Evolutionary conservation across 2,329 filamentous ascomycete genomes (phyloP), one percentile per base, ranked within the genome.

Genomic region (Hymenoscyphus salicellus): DNA sequence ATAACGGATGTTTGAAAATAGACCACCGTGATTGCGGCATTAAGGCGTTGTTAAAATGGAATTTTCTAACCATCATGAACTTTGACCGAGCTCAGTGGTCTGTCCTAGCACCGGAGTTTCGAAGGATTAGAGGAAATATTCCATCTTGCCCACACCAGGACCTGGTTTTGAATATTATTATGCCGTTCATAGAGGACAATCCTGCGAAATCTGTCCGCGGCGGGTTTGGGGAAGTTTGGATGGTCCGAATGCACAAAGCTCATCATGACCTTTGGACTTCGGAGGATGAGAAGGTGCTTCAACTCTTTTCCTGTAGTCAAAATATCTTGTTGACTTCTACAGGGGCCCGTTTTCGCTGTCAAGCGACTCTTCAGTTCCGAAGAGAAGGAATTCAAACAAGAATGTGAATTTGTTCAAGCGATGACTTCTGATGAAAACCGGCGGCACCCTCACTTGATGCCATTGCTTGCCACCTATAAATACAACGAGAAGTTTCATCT

Each of bases 401-500:
- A 69, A 60, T 55, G 46, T 3, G 8, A n/a, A 5, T 65, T 65
- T 7, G 56, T 38, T 63, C 16, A 60, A 57, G 49, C 38, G 11
- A n/a, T 66, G 3, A 56, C 41, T 3, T 30, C 28, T 30, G 28
- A 30, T 30, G 28, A 30, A 8, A 28, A 5, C 5, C 23, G 38
- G 4, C 5, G 32, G 20, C 67, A 69, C 60, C 55, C 55, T 14
- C 69, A 75, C 41, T 55, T 74, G 10, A 66, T 75, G 8, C 65
- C 68, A n/a, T 69, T 75, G 5, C 64, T 74, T 3, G 71, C 70
- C 16, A 75, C 71, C 0, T 75, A 66, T 55, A 57, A 60, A 14
- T 62, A 63, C 20, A 60, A 63, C n/a, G 43, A 33, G 0, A 61
- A 64, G 17, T 72, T 66, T 52, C 66, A 73, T 41, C 38, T 74